Conservation (phyloP, 257 asterid genomes). For the Solanum stenotomum region DNA sequence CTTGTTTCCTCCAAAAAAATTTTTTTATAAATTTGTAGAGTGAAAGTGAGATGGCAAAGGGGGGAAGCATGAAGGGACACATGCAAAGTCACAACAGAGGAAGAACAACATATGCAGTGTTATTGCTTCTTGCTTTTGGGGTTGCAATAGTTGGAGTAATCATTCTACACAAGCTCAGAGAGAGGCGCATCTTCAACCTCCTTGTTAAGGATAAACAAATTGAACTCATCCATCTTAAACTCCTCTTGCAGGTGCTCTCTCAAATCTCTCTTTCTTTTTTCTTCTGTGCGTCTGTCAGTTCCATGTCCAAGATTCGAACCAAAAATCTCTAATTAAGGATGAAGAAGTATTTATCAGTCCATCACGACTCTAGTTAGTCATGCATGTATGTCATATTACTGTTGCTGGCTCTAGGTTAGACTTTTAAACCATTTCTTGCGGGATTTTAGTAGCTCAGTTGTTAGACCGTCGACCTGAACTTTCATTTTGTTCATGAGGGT, state of each 20-base stretch:
- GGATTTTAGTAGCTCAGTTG: not conserved
- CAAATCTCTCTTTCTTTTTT: not conserved
- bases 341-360: not conserved
- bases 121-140: constrained; percentile 42
- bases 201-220: constrained; percentile 33
- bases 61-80: constrained; percentile 11
- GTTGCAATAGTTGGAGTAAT: constrained; percentile 40
- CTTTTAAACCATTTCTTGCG: not conserved
- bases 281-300: not conserved
- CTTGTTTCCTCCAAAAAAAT: not conserved
- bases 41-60: not conserved
- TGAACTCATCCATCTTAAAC: constrained; percentile 39
- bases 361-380: not conserved
- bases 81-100: constrained; percentile 16
- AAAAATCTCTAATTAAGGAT: not conserved
- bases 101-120: constrained; percentile 22
- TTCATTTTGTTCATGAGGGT: not conserved
- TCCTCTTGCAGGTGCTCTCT: constrained; percentile 45
- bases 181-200: constrained; percentile 34
- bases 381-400: not conserved
- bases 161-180: constrained; percentile 44
- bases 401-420: not conserved
- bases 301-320: not conserved
- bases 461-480: not conserved
- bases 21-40: not conserved